Base-by-base conservation (phyloP, 2,329 filamentous ascomycete species). In the Madurella mycetomatis region DNA sequence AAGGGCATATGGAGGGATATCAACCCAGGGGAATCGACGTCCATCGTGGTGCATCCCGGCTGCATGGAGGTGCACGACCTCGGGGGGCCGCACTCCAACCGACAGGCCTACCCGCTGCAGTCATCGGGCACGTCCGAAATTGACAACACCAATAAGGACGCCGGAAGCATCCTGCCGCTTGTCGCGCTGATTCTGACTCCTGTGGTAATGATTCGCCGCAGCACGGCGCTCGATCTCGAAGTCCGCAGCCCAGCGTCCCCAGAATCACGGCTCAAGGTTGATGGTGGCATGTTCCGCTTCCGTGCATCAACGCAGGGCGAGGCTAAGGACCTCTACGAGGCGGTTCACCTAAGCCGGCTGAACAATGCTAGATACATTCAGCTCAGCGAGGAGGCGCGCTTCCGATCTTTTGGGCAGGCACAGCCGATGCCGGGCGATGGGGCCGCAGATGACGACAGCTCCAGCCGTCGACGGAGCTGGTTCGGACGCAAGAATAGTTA, bases 161-260 rank as follows among this genome's bases (percentile, higher is more conserved):
- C 70, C 34, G 63, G 71, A 51, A 56, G 67, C 12, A 58, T 65
- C 13, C 71, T 74, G 37, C 81, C 82, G 4, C 69, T 85, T 17
- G 73, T 86, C 42, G 88, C 87, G 5, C 81, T 96, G 34, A 90
- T 96, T 66, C 82, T 99, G 41, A 97, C 92, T 0, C 94, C 94
- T 0, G 77, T 96, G 39, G 92, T 97, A 8, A 87, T 92, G 62
- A 85, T 97, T 57, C 84, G 92, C 59, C 87, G 92, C 65, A 94
- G 92, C 64, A 99, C 91, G 18, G 89, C 88, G 3, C 82, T 99
- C 32, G 94, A 99, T 68, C 89, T 99, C 51, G 94, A 95, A 61
- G 90, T 99, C 60, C 87, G 91, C 47, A 96, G 92, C 7, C 90
- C 90, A 1, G 87, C 92, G 25, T 87, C 88, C 42, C 70, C 78